These are phyloP conservation scores for Spergularia bocconei DNA, from an alignment of 148 eudicot genomes.

Conservation along the genomic window DNA sequence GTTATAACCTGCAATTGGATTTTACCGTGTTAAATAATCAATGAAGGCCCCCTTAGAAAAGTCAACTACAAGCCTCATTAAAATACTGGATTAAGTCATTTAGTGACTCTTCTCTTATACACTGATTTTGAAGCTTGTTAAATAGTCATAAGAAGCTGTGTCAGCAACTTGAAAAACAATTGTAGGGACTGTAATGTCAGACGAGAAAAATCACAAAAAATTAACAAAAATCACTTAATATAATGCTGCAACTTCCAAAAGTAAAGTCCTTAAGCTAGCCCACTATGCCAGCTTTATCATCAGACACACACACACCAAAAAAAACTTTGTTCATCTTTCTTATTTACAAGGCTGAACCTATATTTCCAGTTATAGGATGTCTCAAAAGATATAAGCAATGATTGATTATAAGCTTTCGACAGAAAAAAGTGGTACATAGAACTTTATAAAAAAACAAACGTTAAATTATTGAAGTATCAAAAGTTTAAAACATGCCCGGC, in stretches of 20 bases:
- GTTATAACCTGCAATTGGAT: constrained; percentile 62
- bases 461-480: too few species aligned
- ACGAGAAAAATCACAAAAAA: background rate
- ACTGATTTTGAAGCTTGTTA: background rate
- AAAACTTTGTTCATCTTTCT: background rate
- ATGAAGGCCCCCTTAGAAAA: background rate
- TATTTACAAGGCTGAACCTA: background rate
- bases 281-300: background rate
- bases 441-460: too few species aligned
- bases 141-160: background rate
- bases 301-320: background rate
- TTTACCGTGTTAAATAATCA: background rate
- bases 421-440: too few species aligned
- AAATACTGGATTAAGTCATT: background rate
- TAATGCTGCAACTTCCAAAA: background rate
- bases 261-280: background rate
- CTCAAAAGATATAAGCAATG: background rate
- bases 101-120: background rate
- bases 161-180: background rate
- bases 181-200: background rate
- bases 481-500: too few species aligned
- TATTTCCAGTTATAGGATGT: background rate
- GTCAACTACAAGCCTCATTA: background rate
- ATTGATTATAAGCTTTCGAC: too few species aligned
- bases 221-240: background rate